Percentiles rank a stretch among this genome's conserved stretches.
phyloP scores from a whole-genome alignment of 108 stramenopile genomes.

The Pseudonitzschia multiseries region DNA sequence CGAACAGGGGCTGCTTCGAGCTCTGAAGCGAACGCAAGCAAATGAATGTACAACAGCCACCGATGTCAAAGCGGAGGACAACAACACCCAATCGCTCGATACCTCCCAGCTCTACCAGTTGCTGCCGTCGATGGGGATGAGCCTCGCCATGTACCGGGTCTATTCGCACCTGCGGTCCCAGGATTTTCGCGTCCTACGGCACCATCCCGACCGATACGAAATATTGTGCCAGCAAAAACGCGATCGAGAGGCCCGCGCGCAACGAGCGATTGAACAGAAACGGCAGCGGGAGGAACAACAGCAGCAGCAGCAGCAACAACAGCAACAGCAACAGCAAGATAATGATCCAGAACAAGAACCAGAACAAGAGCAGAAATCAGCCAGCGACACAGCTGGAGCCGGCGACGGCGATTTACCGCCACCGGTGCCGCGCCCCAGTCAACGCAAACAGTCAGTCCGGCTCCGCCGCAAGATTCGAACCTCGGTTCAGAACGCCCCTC shows the following conservation, averaged over 20 bases:
- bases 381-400: background rate
- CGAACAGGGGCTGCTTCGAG: conserved; percentile 61
- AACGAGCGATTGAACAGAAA: background rate
- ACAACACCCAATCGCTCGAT: conserved; percentile 29
- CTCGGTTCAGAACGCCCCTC: conserved; percentile 41
- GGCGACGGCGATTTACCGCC: background rate
- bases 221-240: conserved; percentile 28
- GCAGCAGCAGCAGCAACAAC: background rate
- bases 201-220: conserved; percentile 50
- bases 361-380: background rate
- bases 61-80: too few relatives aligned
- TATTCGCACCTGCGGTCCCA: conserved; percentile 84
- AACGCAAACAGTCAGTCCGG: conserved; percentile 3
- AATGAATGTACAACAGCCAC: too few relatives aligned
- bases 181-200: conserved; percentile 70
- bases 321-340: conserved; percentile 2
- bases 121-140: conserved; percentile 50
- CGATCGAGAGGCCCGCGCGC: background rate
- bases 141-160: conserved; percentile 57
- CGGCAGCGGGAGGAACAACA: background rate
- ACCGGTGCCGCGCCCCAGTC: background rate
- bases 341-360: background rate
- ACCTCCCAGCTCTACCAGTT: conserved; percentile 46
- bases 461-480: conserved; percentile 25
- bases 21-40: conserved; percentile 15